Percentiles rank a stretch among this genome's conserved stretches.
Evolutionary conservation across 1,139 yeast species (phyloP).

Genomic region (Pichia sp.): DNA sequence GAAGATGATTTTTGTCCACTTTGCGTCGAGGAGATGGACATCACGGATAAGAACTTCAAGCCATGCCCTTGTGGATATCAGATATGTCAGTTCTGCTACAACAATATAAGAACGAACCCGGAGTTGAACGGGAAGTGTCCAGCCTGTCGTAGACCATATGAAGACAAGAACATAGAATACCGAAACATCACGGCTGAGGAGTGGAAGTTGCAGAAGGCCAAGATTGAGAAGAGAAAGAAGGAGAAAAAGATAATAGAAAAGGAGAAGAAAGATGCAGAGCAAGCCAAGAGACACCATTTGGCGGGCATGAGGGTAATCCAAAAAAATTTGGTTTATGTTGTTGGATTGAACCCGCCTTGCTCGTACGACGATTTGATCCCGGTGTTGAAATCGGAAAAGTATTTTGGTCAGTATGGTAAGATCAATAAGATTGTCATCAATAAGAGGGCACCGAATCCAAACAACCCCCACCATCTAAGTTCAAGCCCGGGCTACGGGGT

Average conservation of each 20-base stretch:
- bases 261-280: conserved; percentile 87
- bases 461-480: conserved; percentile 31
- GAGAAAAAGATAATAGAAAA: conserved; percentile 88
- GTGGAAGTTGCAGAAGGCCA: conserved; percentile 69
- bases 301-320: conserved; percentile 98
- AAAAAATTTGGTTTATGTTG: conserved; percentile 93
- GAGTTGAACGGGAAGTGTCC: conserved; percentile 96
- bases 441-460: conserved; percentile 56
- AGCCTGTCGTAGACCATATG: conserved; percentile 92
- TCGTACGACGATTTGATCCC: conserved; percentile 86
- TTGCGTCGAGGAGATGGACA: conserved; percentile 96
- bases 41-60: conserved; percentile 90
- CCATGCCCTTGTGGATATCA: conserved; percentile 99
- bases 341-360: conserved; percentile 89
- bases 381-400: conserved; percentile 81
- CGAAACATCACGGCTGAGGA: conserved; percentile 82
- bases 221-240: conserved; percentile 74
- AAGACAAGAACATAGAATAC: conserved; percentile 89
- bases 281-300: conserved; percentile 83
- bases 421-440: conserved; percentile 92
- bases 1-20: conserved; percentile 86
- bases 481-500: conserved; percentile 80
- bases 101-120: conserved; percentile 92
- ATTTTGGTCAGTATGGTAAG: conserved; percentile 97
- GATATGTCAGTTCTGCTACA: conserved; percentile 96